Conservation (phyloP, 2,329 filamentous ascomycete species). For the Penicillium freii region DNA sequence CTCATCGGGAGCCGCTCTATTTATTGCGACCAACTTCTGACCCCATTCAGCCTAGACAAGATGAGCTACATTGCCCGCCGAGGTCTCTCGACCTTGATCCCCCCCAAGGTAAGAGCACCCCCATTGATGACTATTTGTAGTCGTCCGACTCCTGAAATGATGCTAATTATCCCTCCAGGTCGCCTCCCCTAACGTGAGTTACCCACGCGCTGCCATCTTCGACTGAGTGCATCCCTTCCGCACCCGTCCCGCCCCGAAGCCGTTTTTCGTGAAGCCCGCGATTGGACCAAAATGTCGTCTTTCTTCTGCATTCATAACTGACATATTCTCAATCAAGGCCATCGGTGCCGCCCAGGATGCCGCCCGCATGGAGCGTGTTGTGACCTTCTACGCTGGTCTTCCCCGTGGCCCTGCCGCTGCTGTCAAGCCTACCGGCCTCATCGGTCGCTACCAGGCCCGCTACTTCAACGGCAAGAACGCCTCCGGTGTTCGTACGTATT, state of each 20-base stretch:
- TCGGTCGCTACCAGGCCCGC: conserved; percentile 78
- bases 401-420: conserved; percentile 88
- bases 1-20: not conserved
- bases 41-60: conserved; percentile 48
- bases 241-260: conserved; percentile 24
- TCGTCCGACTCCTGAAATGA: conserved; percentile 17
- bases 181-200: conserved; percentile 42
- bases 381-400: conserved; percentile 98
- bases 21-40: conserved; percentile 28
- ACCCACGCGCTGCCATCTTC: conserved; percentile 5
- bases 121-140: conserved; percentile 13
- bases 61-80: conserved; percentile 93
- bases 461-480: conserved; percentile 92
- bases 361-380: conserved; percentile 94
- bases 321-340: conserved; percentile 64
- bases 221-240: conserved; percentile 13
- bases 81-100: conserved; percentile 96
- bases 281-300: conserved; percentile 10
- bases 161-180: conserved; percentile 43
- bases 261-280: conserved; percentile 22
- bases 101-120: conserved; percentile 76
- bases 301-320: conserved; percentile 27
- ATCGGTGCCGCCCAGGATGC: conserved; percentile 95
- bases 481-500: conserved; percentile 76
- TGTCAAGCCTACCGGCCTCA: conserved; percentile 73